Conservation (phyloP, 2,329 filamentous ascomycete species). For the Monilinia laxa region DNA sequence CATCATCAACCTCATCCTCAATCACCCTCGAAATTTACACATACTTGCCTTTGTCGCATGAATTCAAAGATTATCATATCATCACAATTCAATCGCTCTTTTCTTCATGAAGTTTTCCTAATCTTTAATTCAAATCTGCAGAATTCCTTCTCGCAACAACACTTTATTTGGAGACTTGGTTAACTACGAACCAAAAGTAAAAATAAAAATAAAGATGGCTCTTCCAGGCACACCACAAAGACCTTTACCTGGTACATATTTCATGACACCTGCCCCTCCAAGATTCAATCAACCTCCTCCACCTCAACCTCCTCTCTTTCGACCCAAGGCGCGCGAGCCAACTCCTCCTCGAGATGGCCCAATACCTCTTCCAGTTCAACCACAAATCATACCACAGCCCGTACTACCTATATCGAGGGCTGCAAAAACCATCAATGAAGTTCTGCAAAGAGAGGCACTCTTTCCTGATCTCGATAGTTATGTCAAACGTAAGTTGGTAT, state of each 20-base stretch:
- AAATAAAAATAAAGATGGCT: slow-evolving; percentile 28
- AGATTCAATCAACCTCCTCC: slow-evolving; percentile 49
- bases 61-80: slow-evolving; percentile 18
- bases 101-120: slow-evolving; percentile 34
- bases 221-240: slow-evolving; percentile 60
- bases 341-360: slow-evolving; percentile 29
- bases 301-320: slow-evolving; percentile 51
- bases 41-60: slow-evolving; percentile 16
- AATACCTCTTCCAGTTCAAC: slow-evolving; percentile 19
- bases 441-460: slow-evolving; percentile 70
- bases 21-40: slow-evolving; percentile 17
- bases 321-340: slow-evolving; percentile 28
- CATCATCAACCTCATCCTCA: slow-evolving; percentile 15
- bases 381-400: slow-evolving; percentile 39
- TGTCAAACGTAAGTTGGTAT: slow-evolving; percentile 68
- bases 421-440: slow-evolving; percentile 77
- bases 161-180: slow-evolving; percentile 13
- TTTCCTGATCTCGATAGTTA: slow-evolving; percentile 91
- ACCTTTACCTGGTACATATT: slow-evolving; percentile 71
- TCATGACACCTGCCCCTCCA: slow-evolving; percentile 68
- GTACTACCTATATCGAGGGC: slow-evolving; percentile 75
- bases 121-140: slow-evolving; percentile 24
- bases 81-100: slow-evolving; percentile 20
- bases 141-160: slow-evolving; percentile 26
- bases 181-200: background rate